Evolutionary conservation across 2,329 filamentous ascomycete species (phyloP), one percentile per base, ranked within the genome.

Genomic region (Pseudogymnoascus sp.): DNA sequence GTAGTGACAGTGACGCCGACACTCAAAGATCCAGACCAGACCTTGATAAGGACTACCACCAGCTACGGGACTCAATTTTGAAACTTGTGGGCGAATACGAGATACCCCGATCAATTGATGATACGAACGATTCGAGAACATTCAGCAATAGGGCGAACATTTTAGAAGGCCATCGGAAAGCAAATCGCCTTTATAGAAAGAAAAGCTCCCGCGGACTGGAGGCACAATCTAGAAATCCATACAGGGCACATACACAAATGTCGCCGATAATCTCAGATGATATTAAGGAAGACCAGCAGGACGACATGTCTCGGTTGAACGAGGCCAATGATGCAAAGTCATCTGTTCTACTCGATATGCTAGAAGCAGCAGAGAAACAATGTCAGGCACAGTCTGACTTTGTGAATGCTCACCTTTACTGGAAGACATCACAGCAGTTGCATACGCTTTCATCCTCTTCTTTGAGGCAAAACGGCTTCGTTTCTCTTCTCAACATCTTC

Each of bases 81-180:
- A 92, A 89, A 71, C 79, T 95, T 4, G 88, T 94, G 0, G 84
- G 91, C 69, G 90, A 95, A 66, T 92, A 89, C 65, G 90, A 94
- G 69, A 89, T 92, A 44, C 87, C 89, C 0, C 85, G 88, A 61
- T 84, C 82, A 42, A 74, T 87, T 9, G 83, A 87, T 51, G 80
- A 81, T 4, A 82, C 84, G 59, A 81, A 80, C 31, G 79, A 81
- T 42, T 81, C 81, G 12, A 84, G 85, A 29, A 85, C 83, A 35
- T 87, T 91, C 67, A 91, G 87, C 73, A 91, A 91, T 68, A 82
- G 88, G 36, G 86, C 87, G 4, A 86, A 67, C 48, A 72, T 82
- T 13, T 66, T 76, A 31, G 73, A 77, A 38, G 70, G 68, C 2
- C 80, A 80, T 1, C 73, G 85, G 21, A 84, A 83, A 67, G 84